phyloP scores from a whole-genome alignment of 768 basidiomycete species.

The Serpula lacrymans region DNA sequence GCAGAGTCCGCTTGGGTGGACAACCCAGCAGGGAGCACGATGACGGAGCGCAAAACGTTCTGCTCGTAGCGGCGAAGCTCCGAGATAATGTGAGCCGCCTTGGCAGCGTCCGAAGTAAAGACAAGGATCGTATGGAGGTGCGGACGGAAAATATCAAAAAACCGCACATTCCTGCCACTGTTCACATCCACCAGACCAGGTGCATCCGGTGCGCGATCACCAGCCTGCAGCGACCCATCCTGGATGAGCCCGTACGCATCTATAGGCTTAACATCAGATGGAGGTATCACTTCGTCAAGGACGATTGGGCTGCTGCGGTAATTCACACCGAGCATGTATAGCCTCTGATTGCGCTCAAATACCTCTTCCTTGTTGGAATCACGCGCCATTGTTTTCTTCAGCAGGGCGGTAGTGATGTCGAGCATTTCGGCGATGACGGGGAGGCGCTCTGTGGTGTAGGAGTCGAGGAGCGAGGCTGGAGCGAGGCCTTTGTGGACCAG shows the following conservation, averaged over 20 bases:
- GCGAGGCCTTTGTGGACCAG: conserved; percentile 19
- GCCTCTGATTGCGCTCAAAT: background rate
- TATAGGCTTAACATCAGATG: background rate
- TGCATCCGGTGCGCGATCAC: conserved; percentile 26
- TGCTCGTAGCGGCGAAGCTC: background rate
- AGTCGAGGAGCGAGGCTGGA: conserved; percentile 16
- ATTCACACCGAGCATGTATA: conserved; percentile 22
- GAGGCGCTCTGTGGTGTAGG: conserved; percentile 25
- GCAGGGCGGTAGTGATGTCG: conserved; percentile 14
- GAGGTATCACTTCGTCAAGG: conserved; percentile 13
- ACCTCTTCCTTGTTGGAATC: background rate
- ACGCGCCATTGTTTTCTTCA: background rate
- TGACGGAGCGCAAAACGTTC: background rate
- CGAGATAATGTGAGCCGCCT: too few relatives aligned
- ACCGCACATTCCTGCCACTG: conserved; percentile 2
- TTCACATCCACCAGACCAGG: conserved; percentile 11
- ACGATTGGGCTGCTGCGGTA: conserved; percentile 25
- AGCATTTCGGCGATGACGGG: conserved; percentile 29
- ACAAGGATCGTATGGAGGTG: conserved; percentile 28
- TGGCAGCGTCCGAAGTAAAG: conserved; percentile 13
- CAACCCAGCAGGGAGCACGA: background rate
- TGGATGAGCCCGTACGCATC: conserved; percentile 3
- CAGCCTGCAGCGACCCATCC: conserved; percentile 8
- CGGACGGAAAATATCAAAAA: conserved; percentile 11
- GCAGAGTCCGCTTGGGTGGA: background rate